Evolutionary conservation across 441 rosid genomes (phyloP).

Genomic region (Mallotus repandus): DNA sequence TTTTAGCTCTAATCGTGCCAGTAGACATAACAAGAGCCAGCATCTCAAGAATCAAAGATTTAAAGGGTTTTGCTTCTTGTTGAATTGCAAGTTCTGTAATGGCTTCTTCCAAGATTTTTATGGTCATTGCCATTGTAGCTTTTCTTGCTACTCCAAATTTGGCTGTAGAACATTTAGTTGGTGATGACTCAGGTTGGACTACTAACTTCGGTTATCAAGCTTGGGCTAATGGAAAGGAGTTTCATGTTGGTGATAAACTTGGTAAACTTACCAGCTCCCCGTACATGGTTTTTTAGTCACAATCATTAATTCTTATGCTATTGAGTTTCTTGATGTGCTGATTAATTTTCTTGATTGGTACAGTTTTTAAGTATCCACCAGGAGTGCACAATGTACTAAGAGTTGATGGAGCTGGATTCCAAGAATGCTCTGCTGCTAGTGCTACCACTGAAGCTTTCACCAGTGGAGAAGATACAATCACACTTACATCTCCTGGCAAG

Average conservation of each 20-base stretch:
- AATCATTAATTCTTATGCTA: too few species aligned
- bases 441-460: slow-evolving; percentile 8
- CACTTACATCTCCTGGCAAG: slow-evolving; percentile 27
- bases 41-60: not conserved
- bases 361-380: slow-evolving; percentile 38
- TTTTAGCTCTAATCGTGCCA: not conserved
- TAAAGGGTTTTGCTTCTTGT: not conserved
- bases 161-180: slow-evolving; percentile 35
- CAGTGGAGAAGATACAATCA: slow-evolving; percentile 34
- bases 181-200: slow-evolving; percentile 45
- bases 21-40: not conserved
- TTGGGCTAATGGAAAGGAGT: slow-evolving; percentile 41
- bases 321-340: not conserved
- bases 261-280: slow-evolving; percentile 15
- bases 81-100: slow-evolving; percentile 13
- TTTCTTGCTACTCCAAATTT: slow-evolving; percentile 21
- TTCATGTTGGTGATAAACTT: slow-evolving; percentile 43
- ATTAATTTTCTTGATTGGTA: not conserved
- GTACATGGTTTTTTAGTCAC: too few species aligned
- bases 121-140: slow-evolving; percentile 28
- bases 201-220: slow-evolving; percentile 36
- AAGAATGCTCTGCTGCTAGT: slow-evolving; percentile 24
- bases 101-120: slow-evolving; percentile 35
- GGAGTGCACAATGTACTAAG: slow-evolving; percentile 36
- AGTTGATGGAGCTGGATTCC: slow-evolving; percentile 35